A percentile compares a stretch with the other conserved stretches of the same genome.
Conservation (phyloP, 805 yeast species). For the Yarrowia sp. region DNA sequence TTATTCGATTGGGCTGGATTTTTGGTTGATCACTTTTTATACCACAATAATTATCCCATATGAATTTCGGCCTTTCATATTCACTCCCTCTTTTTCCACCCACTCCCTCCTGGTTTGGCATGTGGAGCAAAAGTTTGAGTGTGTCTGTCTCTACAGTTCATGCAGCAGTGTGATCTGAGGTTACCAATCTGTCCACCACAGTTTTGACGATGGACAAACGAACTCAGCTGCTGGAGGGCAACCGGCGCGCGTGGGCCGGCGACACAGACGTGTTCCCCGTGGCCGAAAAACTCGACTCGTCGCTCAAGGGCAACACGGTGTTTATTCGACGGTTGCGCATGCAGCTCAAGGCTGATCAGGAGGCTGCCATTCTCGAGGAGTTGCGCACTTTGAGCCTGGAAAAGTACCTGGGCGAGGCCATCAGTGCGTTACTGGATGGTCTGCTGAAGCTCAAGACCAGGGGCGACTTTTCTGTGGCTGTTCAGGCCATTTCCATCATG, state of each 20-base stretch:
- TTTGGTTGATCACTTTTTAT: background rate
- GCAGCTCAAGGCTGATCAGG: constrained; percentile 61
- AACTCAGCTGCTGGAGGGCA: constrained; percentile 33
- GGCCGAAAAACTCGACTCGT: constrained; percentile 58
- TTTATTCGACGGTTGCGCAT: constrained; percentile 73
- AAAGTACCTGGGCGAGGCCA: constrained; percentile 76
- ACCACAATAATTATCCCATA: background rate
- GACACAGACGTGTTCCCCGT: constrained; percentile 42
- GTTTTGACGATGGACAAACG: constrained; percentile 25
- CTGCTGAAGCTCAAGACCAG: constrained; percentile 58
- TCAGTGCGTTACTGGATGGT: constrained; percentile 68
- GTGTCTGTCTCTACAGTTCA: background rate
- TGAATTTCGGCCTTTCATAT: too few relatives aligned
- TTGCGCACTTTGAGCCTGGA: constrained; percentile 67
- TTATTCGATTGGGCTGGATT: background rate
- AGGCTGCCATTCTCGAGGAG: constrained; percentile 61
- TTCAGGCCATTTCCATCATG: constrained; percentile 71
- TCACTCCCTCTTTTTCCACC: background rate
- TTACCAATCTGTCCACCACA: background rate
- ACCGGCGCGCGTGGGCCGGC: constrained; percentile 27
- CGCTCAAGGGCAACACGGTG: constrained; percentile 79
- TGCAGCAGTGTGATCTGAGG: constrained; percentile 12
- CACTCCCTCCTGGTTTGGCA: background rate
- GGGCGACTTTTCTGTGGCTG: constrained; percentile 67
- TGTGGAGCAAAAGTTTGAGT: constrained; percentile 5